phyloP scores from a whole-genome alignment of 305 asterid genomes.

The Euphrasia arctica region DNA sequence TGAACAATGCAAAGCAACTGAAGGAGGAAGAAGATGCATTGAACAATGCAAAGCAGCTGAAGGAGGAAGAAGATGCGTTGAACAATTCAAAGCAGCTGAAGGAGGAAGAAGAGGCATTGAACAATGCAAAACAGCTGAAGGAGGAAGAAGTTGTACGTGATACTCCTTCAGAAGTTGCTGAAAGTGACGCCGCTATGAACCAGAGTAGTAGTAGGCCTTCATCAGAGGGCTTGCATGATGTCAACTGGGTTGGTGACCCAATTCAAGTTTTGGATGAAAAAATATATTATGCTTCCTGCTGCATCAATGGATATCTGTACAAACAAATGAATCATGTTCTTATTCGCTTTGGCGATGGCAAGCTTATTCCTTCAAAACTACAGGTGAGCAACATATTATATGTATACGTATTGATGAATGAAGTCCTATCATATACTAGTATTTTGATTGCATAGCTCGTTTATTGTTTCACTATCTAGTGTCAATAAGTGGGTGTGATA shows the following conservation, averaged over 20 bases:
- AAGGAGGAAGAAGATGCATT: not conserved
- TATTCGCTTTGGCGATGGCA: slow-evolving; percentile 49
- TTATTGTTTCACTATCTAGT: slow-evolving; percentile 13
- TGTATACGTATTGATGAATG: slow-evolving; percentile 18
- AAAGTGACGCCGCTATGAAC: slow-evolving; percentile 33
- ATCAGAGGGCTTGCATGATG: slow-evolving; percentile 39
- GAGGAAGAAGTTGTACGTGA: slow-evolving; percentile 36
- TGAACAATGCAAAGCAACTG: slow-evolving; percentile 32
- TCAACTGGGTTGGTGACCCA: slow-evolving; percentile 69
- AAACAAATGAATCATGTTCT: slow-evolving; percentile 61
- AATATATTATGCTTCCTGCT: slow-evolving; percentile 59
- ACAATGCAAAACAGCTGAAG: slow-evolving; percentile 35
- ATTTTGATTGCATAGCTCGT: slow-evolving; percentile 16
- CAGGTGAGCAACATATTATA: slow-evolving; percentile 57
- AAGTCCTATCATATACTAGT: slow-evolving; percentile 13
- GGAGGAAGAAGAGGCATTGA: slow-evolving; percentile 31
- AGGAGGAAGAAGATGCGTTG: slow-evolving; percentile 32
- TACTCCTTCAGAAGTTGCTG: slow-evolving; percentile 42
- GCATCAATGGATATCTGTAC: slow-evolving; percentile 60
- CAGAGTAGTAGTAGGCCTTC: slow-evolving; percentile 32
- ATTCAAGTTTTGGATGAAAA: slow-evolving; percentile 58
- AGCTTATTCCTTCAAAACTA: slow-evolving; percentile 70
- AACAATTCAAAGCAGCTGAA: slow-evolving; percentile 34
- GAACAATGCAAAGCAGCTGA: slow-evolving; percentile 33
- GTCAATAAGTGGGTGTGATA: slow-evolving; percentile 6